A percentile compares a stretch with the other conserved stretches of the same genome.
These are phyloP conservation scores for Westerdykella aurantiaca DNA, from an alignment of 2,329 filamentous ascomycete genomes.

Conservation along the genomic window DNA sequence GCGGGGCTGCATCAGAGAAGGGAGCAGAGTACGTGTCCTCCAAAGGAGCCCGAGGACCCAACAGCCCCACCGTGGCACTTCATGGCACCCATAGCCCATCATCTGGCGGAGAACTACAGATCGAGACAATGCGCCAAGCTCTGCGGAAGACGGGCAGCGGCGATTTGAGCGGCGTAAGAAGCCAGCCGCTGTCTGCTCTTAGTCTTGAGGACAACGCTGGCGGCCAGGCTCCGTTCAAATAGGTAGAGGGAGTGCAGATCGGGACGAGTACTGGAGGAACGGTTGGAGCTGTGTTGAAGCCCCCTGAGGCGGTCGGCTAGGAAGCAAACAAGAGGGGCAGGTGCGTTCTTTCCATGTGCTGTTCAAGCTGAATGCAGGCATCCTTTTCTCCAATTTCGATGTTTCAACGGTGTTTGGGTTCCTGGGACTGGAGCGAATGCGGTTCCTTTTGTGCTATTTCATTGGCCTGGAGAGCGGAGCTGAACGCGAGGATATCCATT, in stretches of 20 bases:
- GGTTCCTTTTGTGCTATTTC: too few relatives aligned
- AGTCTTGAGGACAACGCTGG: slow-evolving; percentile 33
- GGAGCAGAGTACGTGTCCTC: slow-evolving; percentile 65
- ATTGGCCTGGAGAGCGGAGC: background rate
- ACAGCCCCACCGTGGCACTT: slow-evolving; percentile 50
- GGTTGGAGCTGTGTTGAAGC: too few relatives aligned
- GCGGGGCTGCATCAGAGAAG: slow-evolving; percentile 68
- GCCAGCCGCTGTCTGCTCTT: slow-evolving; percentile 36
- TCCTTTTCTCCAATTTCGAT: too few relatives aligned
- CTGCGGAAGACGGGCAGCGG: slow-evolving; percentile 78
- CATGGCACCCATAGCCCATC: slow-evolving; percentile 50
- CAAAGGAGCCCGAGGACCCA: slow-evolving; percentile 51
- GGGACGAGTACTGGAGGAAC: too few relatives aligned
- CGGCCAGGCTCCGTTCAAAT: slow-evolving; percentile 30
- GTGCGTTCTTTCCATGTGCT: too few relatives aligned
- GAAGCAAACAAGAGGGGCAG: too few relatives aligned
- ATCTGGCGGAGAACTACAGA: slow-evolving; percentile 65
- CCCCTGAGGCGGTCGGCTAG: too few relatives aligned
- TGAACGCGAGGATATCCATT: background rate
- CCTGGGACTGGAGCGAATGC: too few relatives aligned
- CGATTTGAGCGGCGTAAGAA: slow-evolving; percentile 54
- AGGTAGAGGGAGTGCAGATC: background rate
- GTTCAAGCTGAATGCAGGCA: too few relatives aligned
- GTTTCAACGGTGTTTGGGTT: too few relatives aligned
- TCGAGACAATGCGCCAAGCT: slow-evolving; percentile 92